Conservation (phyloP, 768 basidiomycete species). For the Mycena amicta region DNA sequence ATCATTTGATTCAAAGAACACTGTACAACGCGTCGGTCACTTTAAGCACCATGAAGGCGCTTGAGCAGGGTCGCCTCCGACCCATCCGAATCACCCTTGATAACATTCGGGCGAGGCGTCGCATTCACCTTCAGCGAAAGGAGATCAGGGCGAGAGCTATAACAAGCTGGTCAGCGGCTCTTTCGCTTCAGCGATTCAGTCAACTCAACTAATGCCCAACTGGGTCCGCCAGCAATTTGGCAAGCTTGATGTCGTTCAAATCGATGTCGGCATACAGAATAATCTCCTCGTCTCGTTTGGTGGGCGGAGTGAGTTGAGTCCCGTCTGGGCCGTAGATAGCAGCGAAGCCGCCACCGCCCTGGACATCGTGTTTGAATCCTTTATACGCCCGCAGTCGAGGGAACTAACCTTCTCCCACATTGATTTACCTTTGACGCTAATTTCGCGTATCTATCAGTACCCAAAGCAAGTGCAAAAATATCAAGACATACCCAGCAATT, state of each 20-base stretch:
- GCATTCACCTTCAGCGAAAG: conserved; percentile 13
- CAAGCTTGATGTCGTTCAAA: conserved; percentile 7
- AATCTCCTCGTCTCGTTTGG: conserved; percentile 14
- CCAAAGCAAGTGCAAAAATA: no score
- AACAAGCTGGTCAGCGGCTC: no score
- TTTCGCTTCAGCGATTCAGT: no score
- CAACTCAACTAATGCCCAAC: conserved; percentile 23
- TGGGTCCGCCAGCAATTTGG: conserved; percentile 18
- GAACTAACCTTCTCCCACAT: no score
- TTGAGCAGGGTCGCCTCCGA: background rate
- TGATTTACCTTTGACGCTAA: conserved; percentile 12
- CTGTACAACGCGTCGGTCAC: no score
- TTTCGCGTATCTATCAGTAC: no score
- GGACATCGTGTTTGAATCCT: no score
- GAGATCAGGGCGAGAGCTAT: conserved; percentile 23
- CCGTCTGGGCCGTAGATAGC: conserved; percentile 24
- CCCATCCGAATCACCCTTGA: background rate
- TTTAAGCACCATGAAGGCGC: background rate
- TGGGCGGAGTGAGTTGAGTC: conserved; percentile 11
- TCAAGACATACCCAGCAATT: conserved; percentile 16
- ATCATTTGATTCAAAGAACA: no score
- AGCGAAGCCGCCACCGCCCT: conserved; percentile 23
- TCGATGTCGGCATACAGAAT: conserved; percentile 25
- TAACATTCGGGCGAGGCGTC: conserved; percentile 16
- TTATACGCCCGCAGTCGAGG: no score